Base-by-base conservation (phyloP, 352 stramenopile genomes). In the Globisporangium splendens region DNA sequence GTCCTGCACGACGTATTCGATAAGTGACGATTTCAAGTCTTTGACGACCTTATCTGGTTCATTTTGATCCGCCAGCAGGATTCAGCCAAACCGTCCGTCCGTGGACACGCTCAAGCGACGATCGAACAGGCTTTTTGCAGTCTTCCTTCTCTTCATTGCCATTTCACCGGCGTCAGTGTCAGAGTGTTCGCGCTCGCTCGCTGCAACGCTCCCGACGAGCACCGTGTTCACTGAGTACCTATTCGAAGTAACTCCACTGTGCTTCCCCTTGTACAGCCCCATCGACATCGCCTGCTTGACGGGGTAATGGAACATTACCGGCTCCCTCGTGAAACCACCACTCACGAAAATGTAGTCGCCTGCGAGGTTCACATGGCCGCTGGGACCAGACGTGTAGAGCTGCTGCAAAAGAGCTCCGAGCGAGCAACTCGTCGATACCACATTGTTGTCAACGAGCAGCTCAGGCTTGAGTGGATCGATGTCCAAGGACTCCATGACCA, bases 311-410 rank as follows among this genome's bases (percentile, higher is more conserved):
- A 80, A 78, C 28, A 65, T 51, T 12, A 75, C 39, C 0, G 63
- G 70, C 8, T 69, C 62, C 1, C 61, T 51, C 1, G 65, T 62
- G 42, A 84, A 80, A 0, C 71, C 75, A 28, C 62, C 70, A 5
- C 69, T 63, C 14, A 73, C 50, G 28, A 86, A 86, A 15, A 86
- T 47, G 54, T 76, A 81, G 65, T 86, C 78, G 38, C 66, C 73
- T 18, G 73, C 72, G 18, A 86, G 49, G 17, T 70, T 59, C 8
- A 84, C 57, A 11, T 68, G 61, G 4, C 66, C 75, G 14, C 78
- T 88, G 4, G 75, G 73, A 17, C 78, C 75, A 0, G 73, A 86
- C 31, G 63, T 54, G 22, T 81, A 86, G 41, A 88, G 43, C 53
- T 76, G 62, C 49, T 84, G 73, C 2, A 85, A 51, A 18, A 88